phyloP scores from a whole-genome alignment of 805 yeast species.

The Metschnikowia chrysomelidarum region DNA sequence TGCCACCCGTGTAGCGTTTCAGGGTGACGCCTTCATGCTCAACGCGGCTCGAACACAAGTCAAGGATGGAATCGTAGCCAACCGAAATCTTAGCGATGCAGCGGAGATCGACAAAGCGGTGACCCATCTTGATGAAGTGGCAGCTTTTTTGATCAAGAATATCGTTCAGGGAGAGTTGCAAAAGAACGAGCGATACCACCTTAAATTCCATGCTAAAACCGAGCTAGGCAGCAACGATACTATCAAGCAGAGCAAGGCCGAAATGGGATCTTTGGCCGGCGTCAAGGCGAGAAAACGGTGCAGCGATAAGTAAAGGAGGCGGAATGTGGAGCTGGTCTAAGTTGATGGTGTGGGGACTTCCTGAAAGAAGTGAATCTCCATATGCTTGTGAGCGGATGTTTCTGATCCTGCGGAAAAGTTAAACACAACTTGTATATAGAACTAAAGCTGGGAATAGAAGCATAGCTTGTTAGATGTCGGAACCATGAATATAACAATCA shows the following conservation, averaged over 20 bases:
- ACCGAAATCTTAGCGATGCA: slow-evolving; percentile 21
- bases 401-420: too few relatives aligned
- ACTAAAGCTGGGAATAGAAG: too few relatives aligned
- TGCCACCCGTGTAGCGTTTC: slow-evolving; percentile 63
- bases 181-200: slow-evolving; percentile 40
- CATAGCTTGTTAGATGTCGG: too few relatives aligned
- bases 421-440: too few relatives aligned
- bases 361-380: too few relatives aligned
- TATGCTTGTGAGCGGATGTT: too few relatives aligned
- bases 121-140: slow-evolving; percentile 58
- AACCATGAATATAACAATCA: too few relatives aligned
- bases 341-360: too few relatives aligned
- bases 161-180: slow-evolving; percentile 79
- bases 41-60: slow-evolving; percentile 60
- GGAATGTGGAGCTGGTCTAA: background rate
- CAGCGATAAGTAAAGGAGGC: slow-evolving; percentile 8
- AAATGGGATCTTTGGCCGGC: slow-evolving; percentile 48
- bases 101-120: slow-evolving; percentile 45
- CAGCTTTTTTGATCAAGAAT: slow-evolving; percentile 64
- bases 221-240: slow-evolving; percentile 91
- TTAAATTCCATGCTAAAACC: slow-evolving; percentile 76
- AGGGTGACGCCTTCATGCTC: slow-evolving; percentile 47
- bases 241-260: slow-evolving; percentile 50
- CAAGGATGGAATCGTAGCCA: slow-evolving; percentile 48
- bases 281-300: slow-evolving; percentile 46